These are phyloP conservation scores for Xerocomus brunneocitrinus DNA, from an alignment of 768 basidiomycete species.

Conservation along the genomic window DNA sequence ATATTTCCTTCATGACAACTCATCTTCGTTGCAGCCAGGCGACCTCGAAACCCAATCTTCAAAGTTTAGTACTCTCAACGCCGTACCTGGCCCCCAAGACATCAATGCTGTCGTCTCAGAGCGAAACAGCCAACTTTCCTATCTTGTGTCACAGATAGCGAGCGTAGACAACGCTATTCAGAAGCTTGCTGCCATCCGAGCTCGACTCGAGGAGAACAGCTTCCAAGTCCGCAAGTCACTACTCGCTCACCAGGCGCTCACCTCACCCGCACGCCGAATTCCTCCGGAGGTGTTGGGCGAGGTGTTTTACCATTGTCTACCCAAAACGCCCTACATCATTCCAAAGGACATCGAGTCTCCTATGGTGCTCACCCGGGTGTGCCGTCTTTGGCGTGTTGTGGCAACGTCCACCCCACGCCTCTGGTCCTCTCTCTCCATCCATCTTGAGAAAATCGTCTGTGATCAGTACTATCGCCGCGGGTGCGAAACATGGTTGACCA, in stretches of 20 bases:
- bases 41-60: constrained; percentile 21
- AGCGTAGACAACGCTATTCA: constrained; percentile 14
- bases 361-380: constrained; percentile 26
- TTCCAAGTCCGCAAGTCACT: constrained; percentile 19
- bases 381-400: constrained; percentile 29
- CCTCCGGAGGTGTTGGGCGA: constrained; percentile 32
- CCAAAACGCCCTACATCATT: constrained; percentile 20
- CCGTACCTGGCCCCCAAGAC: constrained; percentile 15
- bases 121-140: constrained; percentile 18
- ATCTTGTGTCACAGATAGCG: constrained; percentile 17
- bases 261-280: constrained; percentile 14
- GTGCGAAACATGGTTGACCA: constrained; percentile 26
- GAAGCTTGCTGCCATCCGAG: constrained; percentile 16
- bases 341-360: constrained; percentile 21
- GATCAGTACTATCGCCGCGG: constrained; percentile 12
- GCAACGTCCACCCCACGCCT: constrained; percentile 29
- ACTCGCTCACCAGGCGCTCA: constrained; percentile 20
- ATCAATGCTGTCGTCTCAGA: constrained; percentile 21
- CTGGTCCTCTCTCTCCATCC: constrained; percentile 28
- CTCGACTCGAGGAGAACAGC: constrained; percentile 16
- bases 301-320: constrained; percentile 28
- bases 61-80: constrained; percentile 3
- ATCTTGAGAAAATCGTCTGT: constrained; percentile 9
- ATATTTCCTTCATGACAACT: not conserved
- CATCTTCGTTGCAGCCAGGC: constrained; percentile 1